phyloP scores from a whole-genome alignment of 1,139 yeast genomes.

The Zygoascus hellenicus region DNA sequence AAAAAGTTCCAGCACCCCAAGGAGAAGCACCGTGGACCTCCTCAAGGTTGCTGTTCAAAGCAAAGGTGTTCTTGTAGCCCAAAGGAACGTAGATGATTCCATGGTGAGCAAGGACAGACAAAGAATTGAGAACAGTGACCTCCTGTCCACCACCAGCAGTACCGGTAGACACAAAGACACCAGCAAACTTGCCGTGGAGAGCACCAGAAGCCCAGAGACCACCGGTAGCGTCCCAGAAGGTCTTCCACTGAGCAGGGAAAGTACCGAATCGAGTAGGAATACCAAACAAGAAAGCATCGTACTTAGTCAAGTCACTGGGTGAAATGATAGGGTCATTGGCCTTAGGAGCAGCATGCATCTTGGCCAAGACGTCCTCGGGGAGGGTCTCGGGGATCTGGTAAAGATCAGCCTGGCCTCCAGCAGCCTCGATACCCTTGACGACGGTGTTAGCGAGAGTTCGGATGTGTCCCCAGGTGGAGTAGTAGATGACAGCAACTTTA shows the following conservation, averaged over 20 bases:
- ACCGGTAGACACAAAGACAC: constrained; percentile 73
- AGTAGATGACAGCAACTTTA: constrained; percentile 63
- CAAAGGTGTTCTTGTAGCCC: constrained; percentile 64
- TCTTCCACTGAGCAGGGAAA: constrained; percentile 73
- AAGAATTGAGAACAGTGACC: constrained; percentile 55
- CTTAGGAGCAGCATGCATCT: constrained; percentile 63
- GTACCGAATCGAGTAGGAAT: constrained; percentile 81
- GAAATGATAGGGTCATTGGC: constrained; percentile 68
- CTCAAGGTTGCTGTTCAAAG: constrained; percentile 50
- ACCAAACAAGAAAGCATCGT: constrained; percentile 76
- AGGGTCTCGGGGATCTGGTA: constrained; percentile 80
- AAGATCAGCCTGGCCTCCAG: constrained; percentile 62
- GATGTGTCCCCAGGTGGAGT: constrained; percentile 79
- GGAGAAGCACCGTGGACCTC: constrained; percentile 82
- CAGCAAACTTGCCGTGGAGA: constrained; percentile 69
- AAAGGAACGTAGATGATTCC: constrained; percentile 77
- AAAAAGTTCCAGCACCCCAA: constrained; percentile 85
- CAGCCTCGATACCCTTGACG: constrained; percentile 62
- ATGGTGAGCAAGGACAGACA: constrained; percentile 70
- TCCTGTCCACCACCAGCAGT: constrained; percentile 86
- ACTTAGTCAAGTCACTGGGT: constrained; percentile 50
- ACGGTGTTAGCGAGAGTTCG: constrained; percentile 62
- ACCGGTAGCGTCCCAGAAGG: constrained; percentile 80
- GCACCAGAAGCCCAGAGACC: constrained; percentile 77
- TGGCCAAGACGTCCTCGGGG: constrained; percentile 51